These are phyloP conservation scores for Melocanna baccifera DNA, from an alignment of 176 grass and related monocot genomes.

Conservation along the genomic window DNA sequence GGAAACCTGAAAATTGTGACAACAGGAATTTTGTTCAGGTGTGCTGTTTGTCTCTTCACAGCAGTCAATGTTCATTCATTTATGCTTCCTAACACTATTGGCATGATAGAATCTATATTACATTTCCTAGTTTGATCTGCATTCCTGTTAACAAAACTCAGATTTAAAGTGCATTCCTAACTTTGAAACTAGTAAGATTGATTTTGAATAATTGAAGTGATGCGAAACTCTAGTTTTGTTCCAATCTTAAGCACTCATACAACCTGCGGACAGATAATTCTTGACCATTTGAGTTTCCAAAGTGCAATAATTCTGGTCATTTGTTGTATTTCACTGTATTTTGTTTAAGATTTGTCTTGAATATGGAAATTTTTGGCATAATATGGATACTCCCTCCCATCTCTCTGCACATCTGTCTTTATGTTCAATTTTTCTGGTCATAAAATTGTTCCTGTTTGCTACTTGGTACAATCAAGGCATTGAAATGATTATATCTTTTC, in stretches of 20 bases:
- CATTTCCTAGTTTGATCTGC: background rate
- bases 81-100: background rate
- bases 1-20: slow-evolving; percentile 99
- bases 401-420: background rate
- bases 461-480: background rate
- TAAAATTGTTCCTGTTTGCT: slow-evolving; percentile 3
- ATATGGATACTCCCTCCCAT: background rate
- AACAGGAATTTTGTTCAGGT: slow-evolving; percentile 97
- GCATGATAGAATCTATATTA: background rate
- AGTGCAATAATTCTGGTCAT: background rate
- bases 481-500: slow-evolving; percentile 6
- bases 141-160: slow-evolving; percentile 3
- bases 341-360: background rate
- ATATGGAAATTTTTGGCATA: background rate
- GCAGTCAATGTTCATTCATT: background rate
- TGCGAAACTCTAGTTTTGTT: background rate
- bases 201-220: background rate
- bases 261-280: background rate
- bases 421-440: background rate
- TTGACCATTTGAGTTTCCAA: background rate
- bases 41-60: slow-evolving; percentile 7
- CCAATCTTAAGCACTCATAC: background rate
- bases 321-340: background rate
- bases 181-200: background rate
- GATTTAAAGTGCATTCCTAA: background rate